These are phyloP conservation scores for Malus sieversii DNA, from an alignment of 306 rosid genomes.

Conservation along the genomic window DNA sequence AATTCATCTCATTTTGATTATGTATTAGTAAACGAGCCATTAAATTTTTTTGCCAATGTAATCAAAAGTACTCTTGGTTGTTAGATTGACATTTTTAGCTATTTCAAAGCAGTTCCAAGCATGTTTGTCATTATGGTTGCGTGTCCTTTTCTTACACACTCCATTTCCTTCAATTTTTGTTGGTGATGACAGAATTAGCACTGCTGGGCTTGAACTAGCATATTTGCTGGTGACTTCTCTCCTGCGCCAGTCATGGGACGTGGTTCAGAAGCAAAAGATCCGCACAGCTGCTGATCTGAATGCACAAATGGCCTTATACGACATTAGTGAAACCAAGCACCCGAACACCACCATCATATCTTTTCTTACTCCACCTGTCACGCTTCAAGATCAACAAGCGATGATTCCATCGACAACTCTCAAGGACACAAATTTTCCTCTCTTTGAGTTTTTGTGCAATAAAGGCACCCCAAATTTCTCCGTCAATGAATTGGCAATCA, in stretches of 20 bases:
- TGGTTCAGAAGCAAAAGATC: constrained; percentile 1
- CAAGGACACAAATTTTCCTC: neutral
- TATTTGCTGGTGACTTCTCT: constrained; percentile 17
- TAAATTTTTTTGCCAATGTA: no score
- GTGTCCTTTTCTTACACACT: no score
- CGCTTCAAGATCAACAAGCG: neutral
- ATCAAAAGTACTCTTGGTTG: no score
- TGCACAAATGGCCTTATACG: neutral
- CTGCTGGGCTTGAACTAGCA: constrained; percentile 35
- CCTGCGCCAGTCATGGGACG: constrained; percentile 24
- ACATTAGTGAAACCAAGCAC: neutral
- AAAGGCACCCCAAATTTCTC: constrained; percentile 15
- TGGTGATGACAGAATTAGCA: constrained; percentile 41
- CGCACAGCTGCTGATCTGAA: neutral
- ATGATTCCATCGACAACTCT: constrained; percentile 23
- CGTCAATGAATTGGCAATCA: constrained; percentile 23
- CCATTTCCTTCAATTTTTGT: neutral
- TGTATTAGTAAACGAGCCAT: no score
- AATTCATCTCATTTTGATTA: no score
- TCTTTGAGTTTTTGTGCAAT: constrained; percentile 39
- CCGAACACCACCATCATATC: constrained; percentile 20
- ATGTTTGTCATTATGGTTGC: no score
- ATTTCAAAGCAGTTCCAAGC: no score
- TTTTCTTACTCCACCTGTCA: constrained; percentile 25
- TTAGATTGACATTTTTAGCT: no score